Percentiles rank a stretch among this genome's conserved stretches.
These are phyloP conservation scores for Coemansia sp. DNA, from an alignment of 192 early-diverging fungal species.

Conservation along the genomic window DNA sequence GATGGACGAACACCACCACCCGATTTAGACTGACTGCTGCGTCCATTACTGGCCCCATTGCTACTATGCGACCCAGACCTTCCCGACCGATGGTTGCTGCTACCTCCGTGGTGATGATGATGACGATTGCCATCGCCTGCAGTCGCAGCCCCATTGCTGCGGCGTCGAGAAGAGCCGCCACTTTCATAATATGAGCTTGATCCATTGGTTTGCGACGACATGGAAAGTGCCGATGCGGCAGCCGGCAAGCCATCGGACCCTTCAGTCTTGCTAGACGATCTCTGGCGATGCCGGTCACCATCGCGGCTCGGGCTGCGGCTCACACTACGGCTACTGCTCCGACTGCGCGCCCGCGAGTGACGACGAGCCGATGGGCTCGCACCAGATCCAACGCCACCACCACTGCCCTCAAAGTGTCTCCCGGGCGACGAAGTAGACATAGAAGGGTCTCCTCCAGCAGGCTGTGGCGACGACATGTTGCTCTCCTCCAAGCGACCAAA, in stretches of 20 bases:
- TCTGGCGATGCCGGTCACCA: slow-evolving; percentile 4
- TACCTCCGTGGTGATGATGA: slow-evolving; percentile 7
- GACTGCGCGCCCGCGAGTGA: slow-evolving; percentile 8
- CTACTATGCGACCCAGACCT: slow-evolving; percentile 12
- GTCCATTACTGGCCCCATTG: slow-evolving; percentile 9
- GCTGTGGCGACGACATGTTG: slow-evolving; percentile 11
- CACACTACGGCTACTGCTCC: slow-evolving; percentile 12
- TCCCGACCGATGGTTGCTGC: background rate
- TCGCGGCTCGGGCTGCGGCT: slow-evolving; percentile 26
- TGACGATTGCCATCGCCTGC: slow-evolving; percentile 1
- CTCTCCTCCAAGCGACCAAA: slow-evolving; percentile 55
- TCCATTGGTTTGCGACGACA: slow-evolving; percentile 3
- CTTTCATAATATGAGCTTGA: too few species aligned
- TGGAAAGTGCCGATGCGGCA: background rate
- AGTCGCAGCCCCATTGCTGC: slow-evolving; percentile 14
- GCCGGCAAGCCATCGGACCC: slow-evolving; percentile 7
- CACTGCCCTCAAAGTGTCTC: slow-evolving; percentile 14
- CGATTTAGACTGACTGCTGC: slow-evolving; percentile 20
- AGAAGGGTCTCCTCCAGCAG: background rate
- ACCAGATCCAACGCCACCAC: too few species aligned
- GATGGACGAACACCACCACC: slow-evolving; percentile 32
- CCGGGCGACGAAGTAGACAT: slow-evolving; percentile 3
- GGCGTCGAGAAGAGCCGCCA: slow-evolving; percentile 2
- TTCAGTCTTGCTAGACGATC: slow-evolving; percentile 25
- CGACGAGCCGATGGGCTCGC: slow-evolving; percentile 10